Percentiles rank a stretch among this genome's conserved stretches.
These are phyloP conservation scores for Aspergillus nomiae DNA, from an alignment of 2,329 filamentous ascomycete species.

Conservation along the genomic window DNA sequence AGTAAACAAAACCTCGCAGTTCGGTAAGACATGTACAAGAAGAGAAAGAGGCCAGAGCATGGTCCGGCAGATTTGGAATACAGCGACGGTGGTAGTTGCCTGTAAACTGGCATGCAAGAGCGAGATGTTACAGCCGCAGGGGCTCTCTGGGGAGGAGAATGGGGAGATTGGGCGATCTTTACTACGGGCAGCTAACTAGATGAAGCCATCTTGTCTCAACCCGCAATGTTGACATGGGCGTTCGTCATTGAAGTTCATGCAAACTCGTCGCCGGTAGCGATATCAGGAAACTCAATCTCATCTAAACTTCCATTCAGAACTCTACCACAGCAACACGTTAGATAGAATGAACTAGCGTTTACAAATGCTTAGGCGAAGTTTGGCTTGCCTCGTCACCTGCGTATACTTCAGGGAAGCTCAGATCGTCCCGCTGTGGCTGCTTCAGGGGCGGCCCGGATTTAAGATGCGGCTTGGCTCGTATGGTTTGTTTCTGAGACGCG, in stretches of 20 bases:
- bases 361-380: neutral
- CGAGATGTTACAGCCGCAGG: too few relatives aligned
- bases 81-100: neutral
- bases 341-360: neutral
- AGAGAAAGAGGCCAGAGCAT: neutral
- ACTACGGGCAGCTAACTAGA: too few relatives aligned
- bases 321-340: neutral
- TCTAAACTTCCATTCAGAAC: neutral
- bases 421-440: neutral
- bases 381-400: neutral
- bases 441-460: neutral
- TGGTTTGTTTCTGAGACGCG: neutral
- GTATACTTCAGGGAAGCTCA: neutral
- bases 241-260: neutral
- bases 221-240: neutral
- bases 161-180: too few relatives aligned
- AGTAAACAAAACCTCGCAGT: too few relatives aligned
- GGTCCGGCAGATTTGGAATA: neutral
- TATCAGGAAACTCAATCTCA: neutral
- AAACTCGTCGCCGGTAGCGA: neutral
- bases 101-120: too few relatives aligned
- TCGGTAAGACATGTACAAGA: too few relatives aligned
- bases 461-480: neutral
- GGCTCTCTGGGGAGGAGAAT: too few relatives aligned
- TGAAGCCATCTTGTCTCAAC: neutral